Evolutionary conservation across 2,329 filamentous ascomycete genomes (phyloP).

Genomic region (Aspergillus ruber): DNA sequence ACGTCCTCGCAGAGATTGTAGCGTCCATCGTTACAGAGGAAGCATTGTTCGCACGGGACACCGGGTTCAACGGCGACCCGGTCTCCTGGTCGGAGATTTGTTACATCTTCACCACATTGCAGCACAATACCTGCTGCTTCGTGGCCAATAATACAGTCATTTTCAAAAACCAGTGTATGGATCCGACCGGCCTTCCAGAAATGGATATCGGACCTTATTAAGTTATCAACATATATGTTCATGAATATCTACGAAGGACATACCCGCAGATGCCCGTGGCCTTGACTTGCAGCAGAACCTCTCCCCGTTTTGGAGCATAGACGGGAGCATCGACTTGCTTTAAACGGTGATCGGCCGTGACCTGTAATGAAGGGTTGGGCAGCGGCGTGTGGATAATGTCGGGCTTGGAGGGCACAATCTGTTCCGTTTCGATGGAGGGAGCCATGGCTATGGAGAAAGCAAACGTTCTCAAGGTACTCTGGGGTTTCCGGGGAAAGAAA

Average conservation of each 20-base stretch:
- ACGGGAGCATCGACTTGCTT: slow-evolving; percentile 54
- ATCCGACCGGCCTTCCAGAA: slow-evolving; percentile 62
- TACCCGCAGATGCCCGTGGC: slow-evolving; percentile 60
- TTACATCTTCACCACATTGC: slow-evolving; percentile 51
- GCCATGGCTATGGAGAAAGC: neutral
- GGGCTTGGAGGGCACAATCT: neutral
- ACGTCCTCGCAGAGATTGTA: slow-evolving; percentile 61
- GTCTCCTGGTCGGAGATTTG: slow-evolving; percentile 49
- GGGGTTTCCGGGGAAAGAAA: neutral
- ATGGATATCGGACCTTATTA: slow-evolving; percentile 56
- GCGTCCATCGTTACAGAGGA: slow-evolving; percentile 53
- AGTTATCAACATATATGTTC: neutral
- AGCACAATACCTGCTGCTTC: slow-evolving; percentile 58
- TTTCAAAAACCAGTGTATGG: slow-evolving; percentile 55
- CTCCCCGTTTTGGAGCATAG: slow-evolving; percentile 46
- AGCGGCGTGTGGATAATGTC: neutral
- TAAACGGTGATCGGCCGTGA: slow-evolving; percentile 55
- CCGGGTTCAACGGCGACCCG: slow-evolving; percentile 62
- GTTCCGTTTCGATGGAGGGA: neutral
- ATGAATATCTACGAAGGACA: neutral
- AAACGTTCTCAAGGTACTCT: neutral
- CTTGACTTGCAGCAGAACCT: slow-evolving; percentile 57
- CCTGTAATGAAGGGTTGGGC: slow-evolving; percentile 53
- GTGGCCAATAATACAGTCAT: slow-evolving; percentile 60
- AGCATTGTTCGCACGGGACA: slow-evolving; percentile 57